Percentiles rank a stretch among this genome's conserved stretches.
These are phyloP conservation scores for Tieghemostelium lacteum DNA, from an alignment of 78 protist species.

Conservation along the genomic window DNA sequence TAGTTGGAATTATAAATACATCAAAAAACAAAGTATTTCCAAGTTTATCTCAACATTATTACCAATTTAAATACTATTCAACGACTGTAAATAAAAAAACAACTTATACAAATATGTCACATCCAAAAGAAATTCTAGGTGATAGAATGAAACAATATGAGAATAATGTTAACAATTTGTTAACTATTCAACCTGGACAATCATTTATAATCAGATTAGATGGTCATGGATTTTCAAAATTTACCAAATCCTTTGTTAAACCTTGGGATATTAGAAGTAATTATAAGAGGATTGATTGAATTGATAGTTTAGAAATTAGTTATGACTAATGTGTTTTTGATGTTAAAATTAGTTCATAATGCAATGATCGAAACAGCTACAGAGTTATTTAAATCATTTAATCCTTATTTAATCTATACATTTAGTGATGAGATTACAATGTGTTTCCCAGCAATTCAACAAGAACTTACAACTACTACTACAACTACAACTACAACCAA, in stretches of 20 bases:
- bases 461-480: not conserved
- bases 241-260: slow-evolving; percentile 38
- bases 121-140: slow-evolving; percentile 9
- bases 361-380: slow-evolving; percentile 78
- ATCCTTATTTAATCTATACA: slow-evolving; percentile 53
- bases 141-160: slow-evolving; percentile 74
- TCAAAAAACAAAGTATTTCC: too few relatives aligned
- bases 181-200: not conserved
- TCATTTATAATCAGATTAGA: slow-evolving; percentile 73
- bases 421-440: slow-evolving; percentile 81
- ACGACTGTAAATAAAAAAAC: too few relatives aligned
- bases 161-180: not conserved
- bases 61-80: too few relatives aligned
- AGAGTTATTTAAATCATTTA: slow-evolving; percentile 32
- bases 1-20: too few relatives aligned
- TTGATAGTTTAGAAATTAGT: not conserved
- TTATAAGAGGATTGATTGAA: not conserved
- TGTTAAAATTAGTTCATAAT: slow-evolving; percentile 48
- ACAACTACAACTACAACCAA: too few relatives aligned
- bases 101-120: too few relatives aligned
- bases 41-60: too few relatives aligned
- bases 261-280: slow-evolving; percentile 77
- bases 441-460: slow-evolving; percentile 43
- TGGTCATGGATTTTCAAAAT: slow-evolving; percentile 81
- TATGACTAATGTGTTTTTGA: not conserved